Conservation (phyloP, 2,329 filamentous ascomycete species). For the Rachicladosporium sp. region DNA sequence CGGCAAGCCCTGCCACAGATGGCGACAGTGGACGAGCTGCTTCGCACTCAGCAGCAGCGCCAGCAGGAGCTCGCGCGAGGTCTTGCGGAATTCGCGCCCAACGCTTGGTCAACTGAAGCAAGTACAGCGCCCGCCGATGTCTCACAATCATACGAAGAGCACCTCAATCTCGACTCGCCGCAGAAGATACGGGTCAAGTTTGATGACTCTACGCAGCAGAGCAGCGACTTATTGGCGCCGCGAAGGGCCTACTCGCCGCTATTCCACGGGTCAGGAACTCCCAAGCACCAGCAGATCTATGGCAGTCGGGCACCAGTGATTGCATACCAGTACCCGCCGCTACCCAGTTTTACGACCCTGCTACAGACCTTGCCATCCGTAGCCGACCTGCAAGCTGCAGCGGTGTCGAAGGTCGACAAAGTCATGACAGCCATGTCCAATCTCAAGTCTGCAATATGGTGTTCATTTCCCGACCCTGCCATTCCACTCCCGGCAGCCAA, state of each 20-base stretch:
- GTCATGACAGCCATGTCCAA: too few species aligned
- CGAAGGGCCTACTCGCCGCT: constrained; percentile 11
- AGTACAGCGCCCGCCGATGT: not conserved
- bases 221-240: constrained; percentile 7
- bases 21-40: too few species aligned
- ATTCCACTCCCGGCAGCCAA: too few species aligned
- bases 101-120: not conserved
- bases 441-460: too few species aligned
- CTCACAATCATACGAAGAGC: constrained; percentile 19
- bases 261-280: constrained; percentile 18
- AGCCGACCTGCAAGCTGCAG: too few species aligned
- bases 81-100: not conserved
- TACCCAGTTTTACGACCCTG: too few species aligned
- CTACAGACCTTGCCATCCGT: too few species aligned
- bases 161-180: constrained; percentile 24
- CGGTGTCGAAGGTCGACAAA: too few species aligned
- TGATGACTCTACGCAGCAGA: constrained; percentile 16
- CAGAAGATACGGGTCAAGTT: constrained; percentile 25
- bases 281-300: not conserved
- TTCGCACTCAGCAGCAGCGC: not conserved
- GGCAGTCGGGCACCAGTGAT: too few species aligned
- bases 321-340: too few species aligned
- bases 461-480: too few species aligned
- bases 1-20: not conserved
- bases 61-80: not conserved